A percentile compares a stretch with the other conserved stretches of the same genome.
phyloP scores from a whole-genome alignment of 1,284 basidiomycete species.

The Exobasidium rhododendri region DNA sequence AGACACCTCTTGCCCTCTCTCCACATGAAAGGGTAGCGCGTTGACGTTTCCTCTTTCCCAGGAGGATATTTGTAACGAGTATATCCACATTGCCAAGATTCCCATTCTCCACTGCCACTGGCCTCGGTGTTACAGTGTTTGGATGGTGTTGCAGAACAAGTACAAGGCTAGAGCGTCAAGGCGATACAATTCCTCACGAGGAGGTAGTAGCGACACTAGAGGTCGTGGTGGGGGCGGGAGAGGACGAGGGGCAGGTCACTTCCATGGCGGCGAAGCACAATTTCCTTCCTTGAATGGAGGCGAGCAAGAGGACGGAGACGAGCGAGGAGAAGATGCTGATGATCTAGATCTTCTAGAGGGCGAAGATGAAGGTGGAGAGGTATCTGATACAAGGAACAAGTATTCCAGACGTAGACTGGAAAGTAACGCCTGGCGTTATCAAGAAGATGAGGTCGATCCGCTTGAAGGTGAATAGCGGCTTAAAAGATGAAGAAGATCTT shows the following conservation, averaged over 20 bases:
- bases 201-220: neutral
- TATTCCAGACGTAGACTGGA: conserved; percentile 38
- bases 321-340: conserved; percentile 10
- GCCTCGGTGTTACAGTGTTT: too few relatives aligned
- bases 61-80: too few relatives aligned
- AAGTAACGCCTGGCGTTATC: conserved; percentile 36
- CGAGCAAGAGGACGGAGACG: conserved; percentile 17
- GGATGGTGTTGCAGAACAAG: conserved; percentile 54
- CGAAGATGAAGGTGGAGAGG: conserved; percentile 15
- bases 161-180: conserved; percentile 52
- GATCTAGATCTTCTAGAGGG: conserved; percentile 10
- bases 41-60: too few relatives aligned
- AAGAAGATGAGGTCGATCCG: conserved; percentile 25
- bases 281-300: conserved; percentile 11
- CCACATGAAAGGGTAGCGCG: too few relatives aligned
- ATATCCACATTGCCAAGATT: too few relatives aligned
- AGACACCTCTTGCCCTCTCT: too few relatives aligned
- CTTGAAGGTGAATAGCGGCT: conserved; percentile 13
- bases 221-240: conserved; percentile 14
- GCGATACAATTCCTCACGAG: conserved; percentile 32
- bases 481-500: neutral
- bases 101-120: too few relatives aligned
- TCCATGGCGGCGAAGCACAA: neutral
- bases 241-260: neutral
- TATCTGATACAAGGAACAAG: conserved; percentile 17